Evolutionary conservation across 2,329 filamentous ascomycete genomes (phyloP).

Genomic region (Calycina marina): DNA sequence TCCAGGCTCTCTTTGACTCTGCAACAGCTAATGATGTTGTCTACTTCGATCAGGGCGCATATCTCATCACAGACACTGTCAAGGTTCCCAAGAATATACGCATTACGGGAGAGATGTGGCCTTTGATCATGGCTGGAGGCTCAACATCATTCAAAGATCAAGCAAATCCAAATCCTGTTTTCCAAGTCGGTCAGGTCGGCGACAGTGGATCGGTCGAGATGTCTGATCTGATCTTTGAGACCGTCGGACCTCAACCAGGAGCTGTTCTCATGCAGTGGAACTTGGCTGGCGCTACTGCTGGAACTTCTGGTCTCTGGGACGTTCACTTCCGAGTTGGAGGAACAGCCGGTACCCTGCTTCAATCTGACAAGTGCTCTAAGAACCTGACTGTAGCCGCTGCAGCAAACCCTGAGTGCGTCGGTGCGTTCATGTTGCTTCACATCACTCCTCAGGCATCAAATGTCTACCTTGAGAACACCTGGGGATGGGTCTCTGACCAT

Average conservation of each 20-base stretch:
- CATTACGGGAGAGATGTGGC: constrained; percentile 86
- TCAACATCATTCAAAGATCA: constrained; percentile 53
- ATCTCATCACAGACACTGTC: constrained; percentile 55
- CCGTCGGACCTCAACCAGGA: constrained; percentile 63
- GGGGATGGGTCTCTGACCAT: constrained; percentile 86
- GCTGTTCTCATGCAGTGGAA: constrained; percentile 92
- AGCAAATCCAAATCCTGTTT: constrained; percentile 65
- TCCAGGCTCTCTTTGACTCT: constrained; percentile 64
- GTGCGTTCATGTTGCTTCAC: constrained; percentile 57
- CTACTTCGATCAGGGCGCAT: constrained; percentile 56
- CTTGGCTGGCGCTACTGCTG: constrained; percentile 49
- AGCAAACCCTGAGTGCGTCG: constrained; percentile 54
- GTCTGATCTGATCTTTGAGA: constrained; percentile 74
- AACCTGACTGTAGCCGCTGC: constrained; percentile 47
- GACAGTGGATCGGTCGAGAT: constrained; percentile 75
- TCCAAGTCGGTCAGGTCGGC: constrained; percentile 67
- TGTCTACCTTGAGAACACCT: constrained; percentile 79
- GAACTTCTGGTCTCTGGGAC: constrained; percentile 77
- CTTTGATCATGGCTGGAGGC: constrained; percentile 74
- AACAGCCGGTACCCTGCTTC: constrained; percentile 67
- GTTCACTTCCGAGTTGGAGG: constrained; percentile 92
- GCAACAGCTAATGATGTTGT: constrained; percentile 49
- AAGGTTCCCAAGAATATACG: constrained; percentile 64
- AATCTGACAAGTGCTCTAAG: constrained; percentile 63
- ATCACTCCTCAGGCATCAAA: constrained; percentile 41